Conservation (phyloP, 2,329 filamentous ascomycete species). For the Microascus cirrosus region DNA sequence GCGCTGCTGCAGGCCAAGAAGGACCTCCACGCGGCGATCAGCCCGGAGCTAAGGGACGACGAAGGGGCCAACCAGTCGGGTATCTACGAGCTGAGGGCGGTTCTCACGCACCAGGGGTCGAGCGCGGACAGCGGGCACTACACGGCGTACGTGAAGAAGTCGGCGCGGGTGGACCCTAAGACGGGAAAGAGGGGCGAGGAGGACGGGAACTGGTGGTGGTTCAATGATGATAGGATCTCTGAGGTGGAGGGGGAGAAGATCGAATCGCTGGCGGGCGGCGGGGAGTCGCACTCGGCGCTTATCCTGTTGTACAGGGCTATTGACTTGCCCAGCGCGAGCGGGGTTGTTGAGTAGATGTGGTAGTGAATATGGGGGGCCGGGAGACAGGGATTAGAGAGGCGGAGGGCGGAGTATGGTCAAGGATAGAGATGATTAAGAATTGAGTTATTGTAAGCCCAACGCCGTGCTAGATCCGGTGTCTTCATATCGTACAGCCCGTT, state of each 20-base stretch:
- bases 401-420: neutral
- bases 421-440: constrained; percentile 1
- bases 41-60: constrained; percentile 63
- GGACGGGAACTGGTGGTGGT: constrained; percentile 99
- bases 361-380: no score
- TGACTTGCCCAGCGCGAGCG: constrained; percentile 48
- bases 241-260: constrained; percentile 91
- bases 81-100: constrained; percentile 84
- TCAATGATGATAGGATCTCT: constrained; percentile 95
- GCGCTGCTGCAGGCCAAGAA: constrained; percentile 73
- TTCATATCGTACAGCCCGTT: neutral
- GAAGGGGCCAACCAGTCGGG: constrained; percentile 85
- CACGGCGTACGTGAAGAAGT: constrained; percentile 95
- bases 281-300: constrained; percentile 73
- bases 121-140: constrained; percentile 97
- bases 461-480: neutral
- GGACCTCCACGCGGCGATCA: constrained; percentile 70
- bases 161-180: constrained; percentile 57
- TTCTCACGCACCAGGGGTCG: constrained; percentile 93
- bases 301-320: constrained; percentile 72
- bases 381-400: constrained; percentile 12
- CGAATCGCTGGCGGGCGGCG: constrained; percentile 77
- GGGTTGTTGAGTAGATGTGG: constrained; percentile 15
- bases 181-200: constrained; percentile 70
- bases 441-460: neutral